Evolutionary conservation across 2,329 filamentous ascomycete species (phyloP).

Genomic region (Dryadomyces quercivorus): DNA sequence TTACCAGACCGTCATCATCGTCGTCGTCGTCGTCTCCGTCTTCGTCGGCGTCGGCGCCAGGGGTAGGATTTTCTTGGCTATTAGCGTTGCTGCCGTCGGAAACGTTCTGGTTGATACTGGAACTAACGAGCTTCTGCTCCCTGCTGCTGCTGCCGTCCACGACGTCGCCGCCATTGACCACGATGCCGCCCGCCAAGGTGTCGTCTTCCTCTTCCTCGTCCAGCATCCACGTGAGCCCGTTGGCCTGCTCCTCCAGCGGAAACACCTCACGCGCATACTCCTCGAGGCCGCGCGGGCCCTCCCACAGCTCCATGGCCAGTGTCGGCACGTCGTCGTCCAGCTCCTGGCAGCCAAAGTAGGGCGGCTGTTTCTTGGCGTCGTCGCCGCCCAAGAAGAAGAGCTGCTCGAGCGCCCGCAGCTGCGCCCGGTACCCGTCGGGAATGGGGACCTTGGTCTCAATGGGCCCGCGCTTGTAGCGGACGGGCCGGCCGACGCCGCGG

Average conservation of each 20-base stretch:
- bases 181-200: background rate
- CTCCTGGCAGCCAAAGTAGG: slow-evolving; percentile 47
- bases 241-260: slow-evolving; percentile 85
- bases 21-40: slow-evolving; percentile 37
- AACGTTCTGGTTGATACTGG: background rate
- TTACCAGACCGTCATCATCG: slow-evolving; percentile 43
- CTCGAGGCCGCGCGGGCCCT: slow-evolving; percentile 78
- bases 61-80: slow-evolving; percentile 7
- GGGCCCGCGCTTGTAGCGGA: slow-evolving; percentile 63
- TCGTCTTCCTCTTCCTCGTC: slow-evolving; percentile 26
- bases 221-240: slow-evolving; percentile 87
- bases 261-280: slow-evolving; percentile 95
- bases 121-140: background rate
- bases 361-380: slow-evolving; percentile 44
- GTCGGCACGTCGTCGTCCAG: slow-evolving; percentile 55
- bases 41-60: slow-evolving; percentile 24
- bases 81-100: slow-evolving; percentile 3
- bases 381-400: slow-evolving; percentile 40
- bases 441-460: slow-evolving; percentile 81
- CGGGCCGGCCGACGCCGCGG: slow-evolving; percentile 63
- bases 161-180: background rate
- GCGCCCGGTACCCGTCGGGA: slow-evolving; percentile 76
- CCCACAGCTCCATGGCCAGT: slow-evolving; percentile 75
- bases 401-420: slow-evolving; percentile 59
- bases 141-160: background rate